A percentile compares a stretch with the other conserved stretches of the same genome.
Evolutionary conservation across 805 yeast species (phyloP).

Genomic region (Candida michaelii): DNA sequence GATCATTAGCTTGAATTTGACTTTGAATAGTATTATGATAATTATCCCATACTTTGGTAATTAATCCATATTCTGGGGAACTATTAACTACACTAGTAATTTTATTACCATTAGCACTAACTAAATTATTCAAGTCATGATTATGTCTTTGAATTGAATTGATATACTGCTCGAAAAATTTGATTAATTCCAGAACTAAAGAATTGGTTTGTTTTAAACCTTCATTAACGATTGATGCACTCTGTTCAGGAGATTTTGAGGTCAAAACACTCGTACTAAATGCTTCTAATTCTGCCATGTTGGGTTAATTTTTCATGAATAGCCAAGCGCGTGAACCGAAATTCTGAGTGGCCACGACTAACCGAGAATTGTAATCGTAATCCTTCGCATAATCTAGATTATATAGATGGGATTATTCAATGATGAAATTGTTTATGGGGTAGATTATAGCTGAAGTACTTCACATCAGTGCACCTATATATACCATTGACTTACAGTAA

Average conservation of each 20-base stretch:
- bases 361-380: no score
- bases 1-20: conserved; percentile 48
- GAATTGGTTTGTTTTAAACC: conserved; percentile 29
- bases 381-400: no score
- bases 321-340: conserved; percentile 4
- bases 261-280: conserved; percentile 39
- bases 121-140: conserved; percentile 60
- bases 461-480: no score
- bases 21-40: conserved; percentile 41
- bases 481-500: no score
- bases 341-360: background rate
- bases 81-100: conserved; percentile 5
- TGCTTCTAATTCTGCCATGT: conserved; percentile 11
- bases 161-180: conserved; percentile 32
- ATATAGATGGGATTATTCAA: no score
- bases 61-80: conserved; percentile 33
- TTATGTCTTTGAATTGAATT: conserved; percentile 33
- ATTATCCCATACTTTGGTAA: conserved; percentile 21
- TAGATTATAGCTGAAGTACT: no score
- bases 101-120: conserved; percentile 27
- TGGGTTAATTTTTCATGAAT: conserved; percentile 4
- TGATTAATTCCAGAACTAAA: conserved; percentile 29
- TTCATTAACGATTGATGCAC: conserved; percentile 38
- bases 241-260: conserved; percentile 41
- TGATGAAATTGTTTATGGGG: no score